Percentiles rank a stretch among this genome's conserved stretches.
These are phyloP conservation scores for Trichopus zeylanicus DNA, from an alignment of 116 monocot species.

Conservation along the genomic window DNA sequence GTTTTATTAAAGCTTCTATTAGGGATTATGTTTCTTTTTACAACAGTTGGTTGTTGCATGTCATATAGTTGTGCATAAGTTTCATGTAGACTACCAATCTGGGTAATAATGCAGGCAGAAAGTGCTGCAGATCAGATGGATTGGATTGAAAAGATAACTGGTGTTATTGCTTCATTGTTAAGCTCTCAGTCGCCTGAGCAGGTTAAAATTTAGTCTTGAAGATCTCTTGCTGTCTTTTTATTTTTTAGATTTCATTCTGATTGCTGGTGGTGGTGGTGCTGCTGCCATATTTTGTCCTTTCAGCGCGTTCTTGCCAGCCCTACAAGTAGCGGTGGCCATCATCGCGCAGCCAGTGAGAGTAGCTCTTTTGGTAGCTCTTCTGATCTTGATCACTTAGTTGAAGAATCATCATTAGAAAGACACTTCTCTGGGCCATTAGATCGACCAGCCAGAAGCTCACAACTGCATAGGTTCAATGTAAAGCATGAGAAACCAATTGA, in stretches of 20 bases:
- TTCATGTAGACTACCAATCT: not conserved
- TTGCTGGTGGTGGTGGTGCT: too few species aligned
- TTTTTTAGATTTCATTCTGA: not conserved
- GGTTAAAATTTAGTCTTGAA: constrained; percentile 25
- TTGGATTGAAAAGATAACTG: constrained; percentile 99
- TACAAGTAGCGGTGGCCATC: constrained; percentile 51
- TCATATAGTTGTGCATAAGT: not conserved
- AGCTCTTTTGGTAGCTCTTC: constrained; percentile 76
- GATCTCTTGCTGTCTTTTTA: not conserved
- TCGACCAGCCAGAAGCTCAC: constrained; percentile 47
- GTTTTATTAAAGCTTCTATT: too few species aligned
- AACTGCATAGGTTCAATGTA: constrained; percentile 38
- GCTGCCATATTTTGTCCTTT: constrained; percentile 10
- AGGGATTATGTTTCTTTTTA: too few species aligned
- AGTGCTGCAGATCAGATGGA: constrained; percentile 99
- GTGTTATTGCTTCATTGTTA: constrained; percentile 96
- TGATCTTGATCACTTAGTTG: constrained; percentile 62
- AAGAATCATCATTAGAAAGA: constrained; percentile 53
- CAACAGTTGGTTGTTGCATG: too few species aligned
- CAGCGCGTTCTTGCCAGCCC: constrained; percentile 68
- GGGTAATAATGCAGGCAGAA: constrained; percentile 71
- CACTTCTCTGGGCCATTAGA: constrained; percentile 45
- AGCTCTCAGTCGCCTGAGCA: constrained; percentile 94
- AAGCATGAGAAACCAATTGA: constrained; percentile 93
- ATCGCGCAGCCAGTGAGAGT: constrained; percentile 64